These are phyloP conservation scores for Kurtzmaniella quercitrusa DNA, from an alignment of 1,139 yeast genomes.

Conservation along the genomic window DNA sequence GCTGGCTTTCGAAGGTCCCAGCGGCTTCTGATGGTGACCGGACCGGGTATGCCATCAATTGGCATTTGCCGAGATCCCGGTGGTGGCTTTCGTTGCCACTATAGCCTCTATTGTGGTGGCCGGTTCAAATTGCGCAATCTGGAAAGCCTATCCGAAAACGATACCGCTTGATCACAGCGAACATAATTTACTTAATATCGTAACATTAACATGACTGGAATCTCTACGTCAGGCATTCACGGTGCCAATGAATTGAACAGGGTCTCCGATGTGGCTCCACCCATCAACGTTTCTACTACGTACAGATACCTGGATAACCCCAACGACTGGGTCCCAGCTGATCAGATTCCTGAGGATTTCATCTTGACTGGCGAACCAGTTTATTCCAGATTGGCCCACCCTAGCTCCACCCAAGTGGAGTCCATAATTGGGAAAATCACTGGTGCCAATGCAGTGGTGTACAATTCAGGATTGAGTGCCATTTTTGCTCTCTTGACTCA, in stretches of 20 bases:
- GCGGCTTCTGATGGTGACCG: too few relatives aligned
- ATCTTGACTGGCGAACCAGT: slow-evolving; percentile 21
- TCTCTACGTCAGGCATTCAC: slow-evolving; percentile 55
- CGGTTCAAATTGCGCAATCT: background rate
- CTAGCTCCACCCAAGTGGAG: slow-evolving; percentile 67
- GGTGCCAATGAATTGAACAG: slow-evolving; percentile 50
- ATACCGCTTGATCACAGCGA: too few relatives aligned
- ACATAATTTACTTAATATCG: too few relatives aligned
- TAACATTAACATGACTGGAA: slow-evolving; percentile 31
- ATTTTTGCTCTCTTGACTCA: slow-evolving; percentile 71
- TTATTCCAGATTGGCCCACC: slow-evolving; percentile 74
- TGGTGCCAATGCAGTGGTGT: slow-evolving; percentile 51
- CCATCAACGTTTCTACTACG: slow-evolving; percentile 80
- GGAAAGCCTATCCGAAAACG: background rate
- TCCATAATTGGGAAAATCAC: slow-evolving; percentile 56
- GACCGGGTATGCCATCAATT: too few relatives aligned
- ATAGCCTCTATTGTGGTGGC: background rate
- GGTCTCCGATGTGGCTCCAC: slow-evolving; percentile 64
- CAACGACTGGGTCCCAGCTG: slow-evolving; percentile 33
- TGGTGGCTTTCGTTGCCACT: too few relatives aligned
- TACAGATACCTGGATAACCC: slow-evolving; percentile 64
- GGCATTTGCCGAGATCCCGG: too few relatives aligned
- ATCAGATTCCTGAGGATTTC: slow-evolving; percentile 14
- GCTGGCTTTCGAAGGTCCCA: too few relatives aligned
- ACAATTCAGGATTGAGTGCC: slow-evolving; percentile 78